Conservation (phyloP, 73 alveolate genomes). For the Stentor coeruleus region DNA sequence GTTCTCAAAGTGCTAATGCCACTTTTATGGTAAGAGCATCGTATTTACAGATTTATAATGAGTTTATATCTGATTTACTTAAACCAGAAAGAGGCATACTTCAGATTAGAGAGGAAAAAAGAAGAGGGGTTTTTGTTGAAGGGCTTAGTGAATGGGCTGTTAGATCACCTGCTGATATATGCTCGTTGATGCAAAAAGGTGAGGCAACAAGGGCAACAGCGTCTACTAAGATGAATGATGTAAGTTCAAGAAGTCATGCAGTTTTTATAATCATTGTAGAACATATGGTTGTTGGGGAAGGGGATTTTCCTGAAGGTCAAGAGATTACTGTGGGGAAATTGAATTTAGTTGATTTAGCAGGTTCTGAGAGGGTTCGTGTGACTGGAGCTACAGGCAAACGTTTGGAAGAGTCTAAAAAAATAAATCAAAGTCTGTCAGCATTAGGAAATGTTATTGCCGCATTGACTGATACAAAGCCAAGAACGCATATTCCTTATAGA, state of each 20-base stretch:
- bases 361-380: slow-evolving; percentile 96
- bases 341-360: slow-evolving; percentile 98
- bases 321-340: slow-evolving; percentile 91
- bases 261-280: slow-evolving; percentile 95
- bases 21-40: slow-evolving; percentile 79
- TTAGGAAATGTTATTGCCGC: slow-evolving; percentile 99
- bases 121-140: slow-evolving; percentile 99
- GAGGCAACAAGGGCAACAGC: slow-evolving; percentile 95
- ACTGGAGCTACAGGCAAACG: slow-evolving; percentile 99
- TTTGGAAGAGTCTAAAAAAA: slow-evolving; percentile 98
- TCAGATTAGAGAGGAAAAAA: slow-evolving; percentile 80
- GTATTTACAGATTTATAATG: slow-evolving; percentile 93
- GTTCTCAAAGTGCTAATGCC: slow-evolving; percentile 42
- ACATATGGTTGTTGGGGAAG: slow-evolving; percentile 21
- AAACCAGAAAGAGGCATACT: slow-evolving; percentile 90
- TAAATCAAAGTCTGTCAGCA: slow-evolving; percentile 97
- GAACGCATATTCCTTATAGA: slow-evolving; percentile 96
- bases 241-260: slow-evolving; percentile 96
- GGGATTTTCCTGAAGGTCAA: slow-evolving; percentile 69
- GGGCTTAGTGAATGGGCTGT: slow-evolving; percentile 99
- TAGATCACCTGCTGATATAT: slow-evolving; percentile 93
- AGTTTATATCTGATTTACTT: slow-evolving; percentile 92
- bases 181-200: slow-evolving; percentile 92
- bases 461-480: slow-evolving; percentile 87
- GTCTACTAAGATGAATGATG: slow-evolving; percentile 97